phyloP scores from a whole-genome alignment of 139 green algal species.

The Chlorella sp. region DNA sequence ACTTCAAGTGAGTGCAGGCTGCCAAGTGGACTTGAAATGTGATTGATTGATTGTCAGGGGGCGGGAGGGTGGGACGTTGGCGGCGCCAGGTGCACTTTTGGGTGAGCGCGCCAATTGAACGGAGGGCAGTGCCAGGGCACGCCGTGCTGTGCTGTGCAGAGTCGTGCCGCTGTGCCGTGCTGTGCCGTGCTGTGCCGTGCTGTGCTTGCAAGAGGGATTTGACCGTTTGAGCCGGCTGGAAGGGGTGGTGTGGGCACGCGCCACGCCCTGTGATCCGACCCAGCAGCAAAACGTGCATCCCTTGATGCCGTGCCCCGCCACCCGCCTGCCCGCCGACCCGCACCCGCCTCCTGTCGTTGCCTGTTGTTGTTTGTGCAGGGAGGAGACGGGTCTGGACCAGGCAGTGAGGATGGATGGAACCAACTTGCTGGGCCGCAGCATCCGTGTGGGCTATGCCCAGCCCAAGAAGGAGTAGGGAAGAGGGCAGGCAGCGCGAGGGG shows the following conservation, averaged over 20 bases:
- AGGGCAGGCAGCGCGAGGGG: background rate
- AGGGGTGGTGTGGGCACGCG: background rate
- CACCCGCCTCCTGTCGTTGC: background rate
- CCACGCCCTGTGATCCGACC: background rate
- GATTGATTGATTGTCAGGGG: too few relatives aligned
- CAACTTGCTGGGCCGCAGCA: conserved; percentile 62
- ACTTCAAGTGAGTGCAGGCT: conserved; percentile 77
- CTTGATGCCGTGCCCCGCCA: background rate
- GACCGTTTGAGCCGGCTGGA: too few relatives aligned
- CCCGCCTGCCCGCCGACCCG: background rate
- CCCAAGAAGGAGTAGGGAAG: conserved; percentile 50
- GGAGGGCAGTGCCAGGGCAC: too few relatives aligned
- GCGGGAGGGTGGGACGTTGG: too few relatives aligned
- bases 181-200: too few relatives aligned
- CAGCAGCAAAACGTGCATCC: background rate
- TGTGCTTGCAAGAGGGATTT: too few relatives aligned
- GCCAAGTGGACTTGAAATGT: too few relatives aligned
- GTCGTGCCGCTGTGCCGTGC: too few relatives aligned
- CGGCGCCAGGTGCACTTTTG: too few relatives aligned
- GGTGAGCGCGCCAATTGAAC: too few relatives aligned
- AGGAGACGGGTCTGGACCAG: conserved; percentile 43
- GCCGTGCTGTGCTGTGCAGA: too few relatives aligned
- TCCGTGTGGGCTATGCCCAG: conserved; percentile 83
- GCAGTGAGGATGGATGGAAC: conserved; percentile 72
- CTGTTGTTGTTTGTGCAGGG: conserved; percentile 10